Evolutionary conservation across 2,329 filamentous ascomycete genomes (phyloP).

Genomic region (Fusarium subtropicale): DNA sequence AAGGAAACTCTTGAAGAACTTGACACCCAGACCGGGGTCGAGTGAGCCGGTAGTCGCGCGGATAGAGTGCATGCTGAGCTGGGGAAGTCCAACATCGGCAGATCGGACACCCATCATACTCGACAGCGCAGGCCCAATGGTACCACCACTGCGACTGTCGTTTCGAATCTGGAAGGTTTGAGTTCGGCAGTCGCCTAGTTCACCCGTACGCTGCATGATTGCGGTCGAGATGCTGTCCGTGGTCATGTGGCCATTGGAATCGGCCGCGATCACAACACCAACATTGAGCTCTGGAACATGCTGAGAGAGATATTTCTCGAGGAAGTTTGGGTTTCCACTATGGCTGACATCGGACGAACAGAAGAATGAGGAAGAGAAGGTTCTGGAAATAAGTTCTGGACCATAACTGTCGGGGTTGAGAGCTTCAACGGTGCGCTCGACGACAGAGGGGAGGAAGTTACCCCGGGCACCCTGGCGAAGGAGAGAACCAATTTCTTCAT

Average conservation of each 20-base stretch:
- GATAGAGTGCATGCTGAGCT: conserved; percentile 94
- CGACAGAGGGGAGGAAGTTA: conserved; percentile 85
- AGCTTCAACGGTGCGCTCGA: conserved; percentile 84
- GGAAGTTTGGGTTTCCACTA: conserved; percentile 94
- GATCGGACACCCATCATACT: conserved; percentile 82
- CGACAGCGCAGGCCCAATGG: conserved; percentile 92
- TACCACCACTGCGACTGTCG: conserved; percentile 88
- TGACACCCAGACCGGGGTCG: conserved; percentile 88
- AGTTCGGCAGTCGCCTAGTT: conserved; percentile 75
- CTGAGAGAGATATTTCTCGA: conserved; percentile 82
- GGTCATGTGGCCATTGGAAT: conserved; percentile 96
- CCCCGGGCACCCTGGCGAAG: conserved; percentile 89
- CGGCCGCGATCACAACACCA: conserved; percentile 81
- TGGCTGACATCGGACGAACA: conserved; percentile 93
- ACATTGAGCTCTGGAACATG: conserved; percentile 91
- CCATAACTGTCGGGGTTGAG: conserved; percentile 66
- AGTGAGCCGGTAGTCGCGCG: conserved; percentile 86
- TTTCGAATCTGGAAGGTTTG: conserved; percentile 97
- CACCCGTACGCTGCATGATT: conserved; percentile 81
- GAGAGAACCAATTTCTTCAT: conserved; percentile 94
- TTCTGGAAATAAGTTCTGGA: conserved; percentile 77
- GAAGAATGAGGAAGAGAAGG: conserved; percentile 86
- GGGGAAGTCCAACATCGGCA: conserved; percentile 89
- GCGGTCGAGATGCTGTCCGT: conserved; percentile 89
- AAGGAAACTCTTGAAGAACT: conserved; percentile 90